Conservation (phyloP, 2,329 filamentous ascomycete species). For the Pseudogymnoascus sp. region DNA sequence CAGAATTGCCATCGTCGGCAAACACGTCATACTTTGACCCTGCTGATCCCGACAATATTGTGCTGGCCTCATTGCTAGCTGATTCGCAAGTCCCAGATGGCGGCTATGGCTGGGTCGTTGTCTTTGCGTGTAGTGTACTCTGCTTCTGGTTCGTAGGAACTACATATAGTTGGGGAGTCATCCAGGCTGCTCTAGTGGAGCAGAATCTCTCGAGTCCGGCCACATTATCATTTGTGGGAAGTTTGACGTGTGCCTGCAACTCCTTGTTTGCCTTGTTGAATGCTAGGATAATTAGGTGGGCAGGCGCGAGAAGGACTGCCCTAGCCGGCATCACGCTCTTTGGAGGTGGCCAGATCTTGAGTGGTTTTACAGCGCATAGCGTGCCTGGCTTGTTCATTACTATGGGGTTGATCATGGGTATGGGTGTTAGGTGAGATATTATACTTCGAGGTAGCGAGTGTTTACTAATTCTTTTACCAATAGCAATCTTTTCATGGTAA, state of each 20-base stretch:
- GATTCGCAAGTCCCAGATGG: slow-evolving; percentile 43
- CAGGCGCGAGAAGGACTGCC: slow-evolving; percentile 40
- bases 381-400: slow-evolving; percentile 40
- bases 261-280: slow-evolving; percentile 44
- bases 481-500: slow-evolving; percentile 21
- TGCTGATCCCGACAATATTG: slow-evolving; percentile 24
- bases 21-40: slow-evolving; percentile 16
- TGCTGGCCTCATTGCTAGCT: slow-evolving; percentile 36
- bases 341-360: slow-evolving; percentile 39
- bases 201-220: slow-evolving; percentile 39
- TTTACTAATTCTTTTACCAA: not conserved
- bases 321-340: slow-evolving; percentile 43
- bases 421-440: slow-evolving; percentile 32
- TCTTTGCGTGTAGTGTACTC: slow-evolving; percentile 40
- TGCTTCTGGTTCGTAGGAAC: slow-evolving; percentile 50
- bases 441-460: not conserved
- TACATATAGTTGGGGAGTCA: slow-evolving; percentile 50
- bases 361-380: slow-evolving; percentile 37
- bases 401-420: slow-evolving; percentile 37
- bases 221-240: slow-evolving; percentile 51
- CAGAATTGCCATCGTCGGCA: not conserved
- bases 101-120: slow-evolving; percentile 48
- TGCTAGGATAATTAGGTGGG: slow-evolving; percentile 38
- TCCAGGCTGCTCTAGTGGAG: slow-evolving; percentile 48
- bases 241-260: slow-evolving; percentile 40